These are phyloP conservation scores for Pichia occidentalis DNA, from an alignment of 805 yeast genomes.

Conservation along the genomic window DNA sequence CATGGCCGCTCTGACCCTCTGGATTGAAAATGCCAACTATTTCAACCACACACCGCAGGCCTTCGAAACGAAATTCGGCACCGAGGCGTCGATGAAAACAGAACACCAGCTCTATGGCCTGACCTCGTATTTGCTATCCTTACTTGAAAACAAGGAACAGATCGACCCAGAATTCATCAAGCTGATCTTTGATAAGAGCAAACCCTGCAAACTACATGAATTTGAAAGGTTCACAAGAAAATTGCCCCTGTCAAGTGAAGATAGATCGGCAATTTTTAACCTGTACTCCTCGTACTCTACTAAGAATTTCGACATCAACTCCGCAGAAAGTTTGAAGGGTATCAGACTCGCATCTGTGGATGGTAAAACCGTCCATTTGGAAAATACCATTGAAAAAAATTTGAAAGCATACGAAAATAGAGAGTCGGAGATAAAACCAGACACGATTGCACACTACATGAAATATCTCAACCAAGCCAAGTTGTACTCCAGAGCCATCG, in stretches of 20 bases:
- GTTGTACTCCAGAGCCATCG: constrained; percentile 11
- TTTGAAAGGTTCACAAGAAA: constrained; percentile 1
- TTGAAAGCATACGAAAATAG: constrained; percentile 7
- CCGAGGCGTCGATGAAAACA: constrained; percentile 4
- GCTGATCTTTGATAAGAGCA: constrained; percentile 11
- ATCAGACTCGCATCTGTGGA: constrained; percentile 6
- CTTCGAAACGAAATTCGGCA: constrained; percentile 3
- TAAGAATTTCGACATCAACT: constrained; percentile 26
- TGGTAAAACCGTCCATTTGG: constrained; percentile 11
- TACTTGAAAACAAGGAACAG: constrained; percentile 13
- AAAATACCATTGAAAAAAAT: constrained; percentile 6
- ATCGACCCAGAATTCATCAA: constrained; percentile 21
- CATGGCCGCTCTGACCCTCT: constrained; percentile 24
- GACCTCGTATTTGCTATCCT: constrained; percentile 17
- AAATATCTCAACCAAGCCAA: constrained; percentile 13
- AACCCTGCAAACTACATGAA: neutral
- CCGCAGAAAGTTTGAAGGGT: constrained; percentile 22
- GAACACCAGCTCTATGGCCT: constrained; percentile 16
- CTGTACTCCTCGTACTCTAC: constrained; percentile 7
- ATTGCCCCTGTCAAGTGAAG: constrained; percentile 8
- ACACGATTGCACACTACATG: constrained; percentile 13
- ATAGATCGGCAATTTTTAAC: constrained; percentile 5
- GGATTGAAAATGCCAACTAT: constrained; percentile 25
- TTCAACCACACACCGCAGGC: constrained; percentile 18
- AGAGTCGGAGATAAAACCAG: constrained; percentile 11